Base-by-base conservation (phyloP, 106 monocot species). In the Dendrobium huoshanense region DNA sequence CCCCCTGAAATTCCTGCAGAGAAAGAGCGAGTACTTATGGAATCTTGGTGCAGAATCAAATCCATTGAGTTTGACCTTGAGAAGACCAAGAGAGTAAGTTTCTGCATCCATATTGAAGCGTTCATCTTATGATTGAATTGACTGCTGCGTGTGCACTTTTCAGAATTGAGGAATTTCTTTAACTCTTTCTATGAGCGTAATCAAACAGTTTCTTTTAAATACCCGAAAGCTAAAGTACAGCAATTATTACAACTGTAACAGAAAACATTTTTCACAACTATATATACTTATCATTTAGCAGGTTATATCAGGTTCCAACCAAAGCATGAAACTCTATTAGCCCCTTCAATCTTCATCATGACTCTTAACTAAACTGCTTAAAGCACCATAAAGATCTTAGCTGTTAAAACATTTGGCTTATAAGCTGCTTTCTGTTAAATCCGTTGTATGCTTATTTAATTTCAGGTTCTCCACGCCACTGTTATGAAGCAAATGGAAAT, bases 31-130 rank as follows among this genome's bases (percentile, higher is more conserved):
- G 79, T 91, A 74, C 89, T 99, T 11, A 77, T 93, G 77, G 92
- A 99, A 61, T 95, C 91, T n/a, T 99, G 95, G 98, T 87, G 88
- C 61, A 91, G 93, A 83, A 99, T 99, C 77, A 99, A 93, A 72
- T 84, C 85, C 29, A 83, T 99, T 5, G 95, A 95, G 72, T 78
- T 80, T 87, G 98, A 99, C 49, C 95, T 99, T 56, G 91, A 89
- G 54, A 91, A 88, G 80, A 99, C 98, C 33, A 99, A 99, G 78
- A 92, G 87, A 80, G 96, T 94, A 88, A 77, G 81, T 75, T 45
- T 77, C 37, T 24, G 6, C 41, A 65, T 56, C 10, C 40, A 6
- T 79, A 76, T 22, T 47, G 22, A 7, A 48, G 51, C 51, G 51
- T 51, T n/a, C 22, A 61, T 22, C 0, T 22, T 51, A 51, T 51